Evolutionary conservation across 2,329 filamentous ascomycete genomes (phyloP), one percentile per base, ranked within the genome.

Genomic region (Thelonectria blattea): DNA sequence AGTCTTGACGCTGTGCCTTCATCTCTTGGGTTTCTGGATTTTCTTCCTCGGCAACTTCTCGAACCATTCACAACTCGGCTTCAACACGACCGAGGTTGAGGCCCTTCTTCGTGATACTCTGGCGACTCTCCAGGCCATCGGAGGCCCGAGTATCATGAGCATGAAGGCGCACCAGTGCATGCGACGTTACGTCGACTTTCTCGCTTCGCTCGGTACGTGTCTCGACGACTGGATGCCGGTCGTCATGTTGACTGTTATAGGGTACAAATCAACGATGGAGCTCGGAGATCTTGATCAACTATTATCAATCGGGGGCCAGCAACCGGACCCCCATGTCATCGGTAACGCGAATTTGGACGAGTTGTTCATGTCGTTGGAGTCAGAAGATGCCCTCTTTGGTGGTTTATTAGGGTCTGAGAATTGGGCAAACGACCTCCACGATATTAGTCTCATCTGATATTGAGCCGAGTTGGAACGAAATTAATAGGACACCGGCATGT

Each of bases 21-120:
- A 74, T 45, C 41, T 68, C 7, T 69, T 74, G 57, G 68, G 58
- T 0, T 66, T 73, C n/a, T 73, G 71, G 71, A 24, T 73, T 9
- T 52, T 68, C 1, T 64, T 62, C 3, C 64, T 48, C 11, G 54
- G 30, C 12, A 80, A 55, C 83, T 15, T 42, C 5, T 42, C 53
- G 3, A 59, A 59, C 9, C 60, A 62, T 18, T 37, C 43, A 1
- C 53, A 59, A 1, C 32, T 62, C 3, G 60, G 60, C n/a, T 51
- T 54, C 37, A 55, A 43, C 9, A 51, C 47, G 6, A 27, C 34
- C 2, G 62, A 67, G 5, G 52, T 67, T 2, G 62, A 66, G 43
- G 45, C 17, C 3, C 41, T 62, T 11, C 61, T 70, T 14, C 32
- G 56, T 2, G 43, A 42, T 4, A 53, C 52, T 15, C 54, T 67